Evolutionary conservation across 306 rosid species (phyloP).

Genomic region (Ziziphus jujuba): DNA sequence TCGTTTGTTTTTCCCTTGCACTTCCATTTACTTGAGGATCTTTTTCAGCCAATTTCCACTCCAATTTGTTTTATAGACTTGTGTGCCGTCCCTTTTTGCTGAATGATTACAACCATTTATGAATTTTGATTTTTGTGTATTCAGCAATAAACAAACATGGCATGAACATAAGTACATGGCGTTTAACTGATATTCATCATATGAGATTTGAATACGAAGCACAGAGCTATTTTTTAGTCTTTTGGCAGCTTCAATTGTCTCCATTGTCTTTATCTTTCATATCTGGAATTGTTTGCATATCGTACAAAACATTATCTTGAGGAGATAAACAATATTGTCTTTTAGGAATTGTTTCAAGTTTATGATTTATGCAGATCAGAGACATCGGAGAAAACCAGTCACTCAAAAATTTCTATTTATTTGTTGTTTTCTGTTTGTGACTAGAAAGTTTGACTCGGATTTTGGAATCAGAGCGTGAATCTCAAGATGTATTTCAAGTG

Average conservation of each 20-base stretch:
- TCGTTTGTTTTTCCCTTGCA: background rate
- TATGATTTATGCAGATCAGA: background rate
- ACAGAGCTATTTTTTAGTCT: too few species aligned
- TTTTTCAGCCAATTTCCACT: too few species aligned
- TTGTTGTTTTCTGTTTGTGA: conserved; percentile 26
- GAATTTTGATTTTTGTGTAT: too few species aligned
- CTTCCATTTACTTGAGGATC: background rate
- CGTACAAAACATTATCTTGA: background rate
- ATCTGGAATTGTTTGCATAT: background rate
- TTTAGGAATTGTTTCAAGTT: background rate
- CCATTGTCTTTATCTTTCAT: too few species aligned
- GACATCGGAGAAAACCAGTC: background rate
- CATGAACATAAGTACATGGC: too few species aligned
- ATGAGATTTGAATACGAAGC: too few species aligned
- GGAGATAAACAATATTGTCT: background rate
- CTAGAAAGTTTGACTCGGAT: conserved; percentile 82
- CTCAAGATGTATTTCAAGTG: conserved; percentile 81
- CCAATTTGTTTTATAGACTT: too few species aligned
- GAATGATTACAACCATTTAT: too few species aligned
- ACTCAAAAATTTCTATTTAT: background rate
- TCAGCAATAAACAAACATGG: too few species aligned
- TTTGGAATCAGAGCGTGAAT: conserved; percentile 83
- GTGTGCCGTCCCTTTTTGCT: too few species aligned
- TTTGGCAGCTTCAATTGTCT: too few species aligned
- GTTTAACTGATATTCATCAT: too few species aligned